Conservation (phyloP, 2,329 filamentous ascomycete species). For the Laburnicola sp. region DNA sequence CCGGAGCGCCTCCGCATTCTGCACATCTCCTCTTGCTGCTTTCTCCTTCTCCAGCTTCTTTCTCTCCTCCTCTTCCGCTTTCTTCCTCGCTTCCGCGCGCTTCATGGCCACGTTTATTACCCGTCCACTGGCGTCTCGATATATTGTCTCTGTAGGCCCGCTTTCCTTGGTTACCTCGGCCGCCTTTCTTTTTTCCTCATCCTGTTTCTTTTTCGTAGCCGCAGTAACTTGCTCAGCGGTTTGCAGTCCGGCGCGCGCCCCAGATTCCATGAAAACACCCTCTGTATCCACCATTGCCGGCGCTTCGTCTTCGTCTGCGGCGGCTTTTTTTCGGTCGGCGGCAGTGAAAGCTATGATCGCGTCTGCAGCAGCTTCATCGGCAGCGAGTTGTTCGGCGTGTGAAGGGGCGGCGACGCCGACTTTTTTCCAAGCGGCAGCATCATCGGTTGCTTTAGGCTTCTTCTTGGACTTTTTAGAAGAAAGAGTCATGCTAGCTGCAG, state of each 20-base stretch:
- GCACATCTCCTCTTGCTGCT: conserved; percentile 81
- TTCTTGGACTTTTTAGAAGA: conserved; percentile 62
- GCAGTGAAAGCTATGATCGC: conserved; percentile 75
- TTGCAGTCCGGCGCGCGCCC: conserved; percentile 84
- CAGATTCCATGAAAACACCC: conserved; percentile 73
- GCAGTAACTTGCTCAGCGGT: conserved; percentile 71
- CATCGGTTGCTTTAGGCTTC: conserved; percentile 48
- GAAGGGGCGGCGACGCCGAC: conserved; percentile 59
- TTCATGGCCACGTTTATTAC: conserved; percentile 92
- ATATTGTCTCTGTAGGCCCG: conserved; percentile 72
- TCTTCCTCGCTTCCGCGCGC: conserved; percentile 80
- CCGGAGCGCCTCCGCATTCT: conserved; percentile 67
- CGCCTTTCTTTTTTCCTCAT: conserved; percentile 60
- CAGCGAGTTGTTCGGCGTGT: conserved; percentile 63
- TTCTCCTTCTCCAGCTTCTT: conserved; percentile 69
- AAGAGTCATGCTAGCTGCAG: conserved; percentile 36
- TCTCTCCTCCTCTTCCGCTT: conserved; percentile 69
- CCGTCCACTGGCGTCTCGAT: conserved; percentile 92
- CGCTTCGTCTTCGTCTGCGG: conserved; percentile 51
- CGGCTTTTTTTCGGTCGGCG: conserved; percentile 59
- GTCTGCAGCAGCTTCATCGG: conserved; percentile 74
- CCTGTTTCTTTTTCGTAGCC: conserved; percentile 63
- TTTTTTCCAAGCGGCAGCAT: conserved; percentile 68
- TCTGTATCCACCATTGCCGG: conserved; percentile 44
- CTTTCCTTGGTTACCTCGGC: conserved; percentile 44